A percentile compares a stretch with the other conserved stretches of the same genome.
phyloP scores from a whole-genome alignment of 1,139 yeast species.

The Sugiyamaella xylanicola region DNA sequence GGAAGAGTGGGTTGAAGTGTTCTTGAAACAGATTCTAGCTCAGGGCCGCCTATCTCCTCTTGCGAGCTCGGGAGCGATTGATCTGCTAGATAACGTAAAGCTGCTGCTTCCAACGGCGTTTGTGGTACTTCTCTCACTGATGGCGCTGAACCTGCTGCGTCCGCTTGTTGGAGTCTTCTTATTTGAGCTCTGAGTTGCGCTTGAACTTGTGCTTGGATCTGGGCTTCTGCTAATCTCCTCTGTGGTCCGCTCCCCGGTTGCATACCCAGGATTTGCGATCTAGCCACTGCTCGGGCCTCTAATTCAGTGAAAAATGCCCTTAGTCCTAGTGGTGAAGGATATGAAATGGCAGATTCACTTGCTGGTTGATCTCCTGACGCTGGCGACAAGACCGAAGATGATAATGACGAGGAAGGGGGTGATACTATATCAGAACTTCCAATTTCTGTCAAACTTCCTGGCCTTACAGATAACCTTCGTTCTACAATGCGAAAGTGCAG shows the following conservation, averaged over 20 bases:
- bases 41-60: no score
- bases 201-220: background rate
- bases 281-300: background rate
- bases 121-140: background rate
- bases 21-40: background rate
- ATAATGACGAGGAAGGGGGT: background rate
- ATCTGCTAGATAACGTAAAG: background rate
- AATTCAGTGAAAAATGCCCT: conserved; percentile 8
- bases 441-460: background rate
- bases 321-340: conserved; percentile 1
- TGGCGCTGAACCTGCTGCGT: background rate
- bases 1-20: background rate
- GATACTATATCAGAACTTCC: background rate
- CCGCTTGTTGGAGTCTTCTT: background rate
- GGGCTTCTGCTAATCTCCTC: background rate
- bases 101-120: background rate
- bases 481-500: conserved; percentile 10
- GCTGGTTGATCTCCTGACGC: background rate
- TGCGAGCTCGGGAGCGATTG: background rate
- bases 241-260: background rate
- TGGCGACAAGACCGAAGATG: background rate
- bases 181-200: background rate
- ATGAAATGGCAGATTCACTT: background rate
- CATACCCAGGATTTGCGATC: background rate
- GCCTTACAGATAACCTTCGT: background rate